These are phyloP conservation scores for Syncephalastrum monosporum DNA, from an alignment of 371 early-diverging fungal genomes.

Conservation along the genomic window DNA sequence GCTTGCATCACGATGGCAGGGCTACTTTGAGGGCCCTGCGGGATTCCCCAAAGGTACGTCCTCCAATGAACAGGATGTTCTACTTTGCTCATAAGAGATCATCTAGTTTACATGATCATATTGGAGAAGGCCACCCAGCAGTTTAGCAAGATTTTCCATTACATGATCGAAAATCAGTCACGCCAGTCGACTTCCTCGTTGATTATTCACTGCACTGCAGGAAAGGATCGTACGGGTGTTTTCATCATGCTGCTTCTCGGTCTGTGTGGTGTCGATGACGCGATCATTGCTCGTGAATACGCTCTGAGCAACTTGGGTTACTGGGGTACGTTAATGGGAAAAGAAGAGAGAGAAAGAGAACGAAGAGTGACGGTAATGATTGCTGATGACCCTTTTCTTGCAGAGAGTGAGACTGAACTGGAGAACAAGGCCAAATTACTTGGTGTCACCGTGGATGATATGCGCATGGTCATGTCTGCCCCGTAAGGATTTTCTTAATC, in stretches of 20 bases:
- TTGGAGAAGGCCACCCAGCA: constrained; percentile 50
- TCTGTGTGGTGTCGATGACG: constrained; percentile 72
- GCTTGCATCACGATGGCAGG: constrained; percentile 56
- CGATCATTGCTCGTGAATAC: constrained; percentile 78
- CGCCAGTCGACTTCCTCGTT: constrained; percentile 49
- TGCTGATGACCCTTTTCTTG: background rate
- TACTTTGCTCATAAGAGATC: background rate
- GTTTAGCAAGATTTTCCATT: constrained; percentile 50
- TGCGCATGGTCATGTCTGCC: constrained; percentile 48
- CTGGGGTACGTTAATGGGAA: constrained; percentile 36
- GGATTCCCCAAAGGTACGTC: constrained; percentile 54
- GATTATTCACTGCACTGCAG: constrained; percentile 86
- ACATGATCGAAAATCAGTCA: constrained; percentile 51
- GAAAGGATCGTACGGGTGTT: constrained; percentile 89
- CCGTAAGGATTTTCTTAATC: constrained; percentile 29
- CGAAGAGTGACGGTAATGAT: background rate
- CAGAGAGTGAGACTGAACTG: constrained; percentile 36
- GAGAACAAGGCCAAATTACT: constrained; percentile 34
- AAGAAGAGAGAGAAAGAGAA: background rate
- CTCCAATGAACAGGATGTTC: background rate
- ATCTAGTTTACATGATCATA: constrained; percentile 51
- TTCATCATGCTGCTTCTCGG: constrained; percentile 70
- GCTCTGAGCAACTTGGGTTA: constrained; percentile 54
- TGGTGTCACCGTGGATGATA: constrained; percentile 30
- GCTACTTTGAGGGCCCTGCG: constrained; percentile 55